A percentile compares a stretch with the other conserved stretches of the same genome.
Evolutionary conservation across 2,329 filamentous ascomycete species (phyloP).

Genomic region (Botryotinia narcissicola): DNA sequence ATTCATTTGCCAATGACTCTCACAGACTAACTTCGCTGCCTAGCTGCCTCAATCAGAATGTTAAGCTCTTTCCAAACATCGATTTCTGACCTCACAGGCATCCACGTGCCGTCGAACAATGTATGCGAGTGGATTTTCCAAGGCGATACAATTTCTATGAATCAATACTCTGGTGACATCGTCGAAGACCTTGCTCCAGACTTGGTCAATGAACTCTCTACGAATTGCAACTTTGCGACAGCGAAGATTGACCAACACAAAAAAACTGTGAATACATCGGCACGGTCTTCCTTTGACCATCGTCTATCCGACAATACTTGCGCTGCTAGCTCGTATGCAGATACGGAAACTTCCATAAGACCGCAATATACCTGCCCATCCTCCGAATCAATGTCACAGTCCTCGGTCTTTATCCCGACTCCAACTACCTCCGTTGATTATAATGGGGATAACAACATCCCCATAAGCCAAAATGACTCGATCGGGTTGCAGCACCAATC

Average conservation of each 20-base stretch:
- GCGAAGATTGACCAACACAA: not conserved
- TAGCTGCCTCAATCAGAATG: not conserved
- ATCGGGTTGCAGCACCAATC: not conserved
- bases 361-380: not conserved
- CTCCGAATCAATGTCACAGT: not conserved
- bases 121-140: not conserved
- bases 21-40: not conserved
- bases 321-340: not conserved
- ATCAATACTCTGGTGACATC: not conserved
- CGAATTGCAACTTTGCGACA: not conserved
- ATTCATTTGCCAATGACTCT: not conserved
- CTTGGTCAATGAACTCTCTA: too few species aligned
- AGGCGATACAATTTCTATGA: not conserved
- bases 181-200: not conserved
- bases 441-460: too few species aligned
- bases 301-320: not conserved
- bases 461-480: not conserved
- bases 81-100: not conserved
- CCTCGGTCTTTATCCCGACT: not conserved
- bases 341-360: not conserved
- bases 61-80: not conserved
- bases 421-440: not conserved
- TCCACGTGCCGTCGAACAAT: not conserved
- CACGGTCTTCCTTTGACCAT: not conserved
- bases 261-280: not conserved